Conservation (phyloP, 306 rosid species). For the Trifolium dubium region DNA sequence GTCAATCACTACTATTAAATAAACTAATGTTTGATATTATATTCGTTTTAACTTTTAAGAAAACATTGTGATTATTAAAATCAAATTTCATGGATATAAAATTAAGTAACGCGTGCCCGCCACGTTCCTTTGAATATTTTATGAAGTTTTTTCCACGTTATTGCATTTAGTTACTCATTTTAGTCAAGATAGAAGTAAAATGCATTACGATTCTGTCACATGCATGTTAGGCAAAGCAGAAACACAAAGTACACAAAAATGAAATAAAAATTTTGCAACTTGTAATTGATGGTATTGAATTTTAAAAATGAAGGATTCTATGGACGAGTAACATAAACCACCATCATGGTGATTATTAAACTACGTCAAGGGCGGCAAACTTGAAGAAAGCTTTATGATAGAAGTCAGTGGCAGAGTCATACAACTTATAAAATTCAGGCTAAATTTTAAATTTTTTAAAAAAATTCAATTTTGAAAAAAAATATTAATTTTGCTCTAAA, state of each 20-base stretch:
- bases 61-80: background rate
- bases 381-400: too few relatives aligned
- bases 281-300: background rate
- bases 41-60: too few relatives aligned
- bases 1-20: too few relatives aligned
- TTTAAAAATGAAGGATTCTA: background rate
- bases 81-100: slow-evolving; percentile 16
- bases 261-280: background rate
- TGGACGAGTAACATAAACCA: background rate
- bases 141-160: background rate
- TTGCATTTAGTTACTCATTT: background rate
- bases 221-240: background rate
- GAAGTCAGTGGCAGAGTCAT: too few relatives aligned
- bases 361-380: too few relatives aligned
- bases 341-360: background rate
- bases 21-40: too few relatives aligned
- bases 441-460: too few relatives aligned
- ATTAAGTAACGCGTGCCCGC: slow-evolving; percentile 36
- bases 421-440: too few relatives aligned
- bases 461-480: too few relatives aligned
- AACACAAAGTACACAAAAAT: slow-evolving; percentile 1
- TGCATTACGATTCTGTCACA: background rate
- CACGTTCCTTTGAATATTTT: slow-evolving; percentile 39
- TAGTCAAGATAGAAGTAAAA: slow-evolving; percentile 24
- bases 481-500: too few relatives aligned